Conservation (phyloP, 2,329 filamentous ascomycete species). For the Pseudopyricularia cyperi region DNA sequence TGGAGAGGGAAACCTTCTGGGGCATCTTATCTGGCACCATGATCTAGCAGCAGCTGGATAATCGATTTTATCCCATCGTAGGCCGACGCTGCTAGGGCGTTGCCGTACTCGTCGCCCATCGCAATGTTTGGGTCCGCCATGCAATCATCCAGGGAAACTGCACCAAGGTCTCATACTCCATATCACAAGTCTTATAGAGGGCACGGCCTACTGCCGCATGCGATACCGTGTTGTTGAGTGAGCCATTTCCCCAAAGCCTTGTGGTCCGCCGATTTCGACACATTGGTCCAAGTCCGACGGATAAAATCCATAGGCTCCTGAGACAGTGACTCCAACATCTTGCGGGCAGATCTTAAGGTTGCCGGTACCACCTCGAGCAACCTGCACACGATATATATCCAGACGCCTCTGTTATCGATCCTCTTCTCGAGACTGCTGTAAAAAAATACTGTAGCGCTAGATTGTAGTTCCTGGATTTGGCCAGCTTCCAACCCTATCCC, state of each 20-base stretch:
- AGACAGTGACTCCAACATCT: background rate
- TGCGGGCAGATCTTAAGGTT: background rate
- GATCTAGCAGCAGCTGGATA: constrained; percentile 2
- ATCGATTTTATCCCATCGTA: constrained; percentile 4
- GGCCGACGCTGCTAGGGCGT: constrained; percentile 4
- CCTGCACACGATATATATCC: background rate
- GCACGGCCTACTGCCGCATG: background rate
- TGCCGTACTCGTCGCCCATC: constrained; percentile 3
- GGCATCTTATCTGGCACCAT: background rate
- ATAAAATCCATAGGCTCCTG: too few relatives aligned
- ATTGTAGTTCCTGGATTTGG: constrained; percentile 1
- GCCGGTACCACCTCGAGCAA: background rate
- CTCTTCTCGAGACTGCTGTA: constrained; percentile 4
- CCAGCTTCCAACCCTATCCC: constrained; percentile 3
- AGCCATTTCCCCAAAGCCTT: background rate
- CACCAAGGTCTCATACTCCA: background rate
- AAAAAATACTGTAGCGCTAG: constrained; percentile 6
- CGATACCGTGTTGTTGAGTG: background rate
- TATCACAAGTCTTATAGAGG: background rate
- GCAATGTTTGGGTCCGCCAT: constrained; percentile 2
- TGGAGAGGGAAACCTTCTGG: background rate
- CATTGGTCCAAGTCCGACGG: too few relatives aligned
- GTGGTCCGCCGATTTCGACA: background rate
- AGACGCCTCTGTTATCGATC: constrained; percentile 1
- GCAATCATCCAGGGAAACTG: background rate